Evolutionary conservation across 2,329 filamentous ascomycete genomes (phyloP).

Genomic region (Cercospora sojina): DNA sequence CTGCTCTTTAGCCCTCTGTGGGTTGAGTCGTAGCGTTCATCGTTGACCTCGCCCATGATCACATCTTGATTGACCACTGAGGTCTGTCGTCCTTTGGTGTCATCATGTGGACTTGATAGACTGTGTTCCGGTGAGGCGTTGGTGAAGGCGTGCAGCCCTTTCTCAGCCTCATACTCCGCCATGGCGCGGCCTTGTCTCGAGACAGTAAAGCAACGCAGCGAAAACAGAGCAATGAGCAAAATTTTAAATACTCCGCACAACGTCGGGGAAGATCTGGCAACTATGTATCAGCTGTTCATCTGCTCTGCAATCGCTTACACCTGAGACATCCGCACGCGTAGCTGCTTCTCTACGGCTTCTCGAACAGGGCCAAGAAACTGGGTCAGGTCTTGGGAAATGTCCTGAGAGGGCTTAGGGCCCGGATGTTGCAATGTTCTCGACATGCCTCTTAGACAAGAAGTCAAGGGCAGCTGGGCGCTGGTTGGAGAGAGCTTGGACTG

Average conservation of each 20-base stretch:
- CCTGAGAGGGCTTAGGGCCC: not conserved
- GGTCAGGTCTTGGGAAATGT: not conserved
- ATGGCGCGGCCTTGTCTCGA: not conserved
- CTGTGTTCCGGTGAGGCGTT: slow-evolving; percentile 6
- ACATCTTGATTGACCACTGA: slow-evolving; percentile 26
- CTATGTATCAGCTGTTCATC: not conserved
- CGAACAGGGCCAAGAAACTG: not conserved
- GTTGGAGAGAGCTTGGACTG: slow-evolving; percentile 16
- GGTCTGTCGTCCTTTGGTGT: slow-evolving; percentile 16
- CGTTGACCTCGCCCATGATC: slow-evolving; percentile 28
- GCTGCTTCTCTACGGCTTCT: not conserved
- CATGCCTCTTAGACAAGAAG: not conserved
- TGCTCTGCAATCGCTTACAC: not conserved
- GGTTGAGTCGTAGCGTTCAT: slow-evolving; percentile 40
- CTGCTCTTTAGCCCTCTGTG: slow-evolving; percentile 43
- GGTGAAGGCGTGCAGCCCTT: slow-evolving; percentile 4
- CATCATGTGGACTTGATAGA: slow-evolving; percentile 15
- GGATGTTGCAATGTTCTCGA: not conserved
- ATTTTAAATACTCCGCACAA: not conserved
- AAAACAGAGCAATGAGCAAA: not conserved
- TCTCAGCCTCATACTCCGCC: slow-evolving; percentile 15
- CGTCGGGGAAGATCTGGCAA: not conserved
- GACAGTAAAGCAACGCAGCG: not conserved
- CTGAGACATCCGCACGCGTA: not conserved
- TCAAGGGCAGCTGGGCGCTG: slow-evolving; percentile 11